Conservation (phyloP, 768 basidiomycete species). For the Erythrobasidium yunnanense region DNA sequence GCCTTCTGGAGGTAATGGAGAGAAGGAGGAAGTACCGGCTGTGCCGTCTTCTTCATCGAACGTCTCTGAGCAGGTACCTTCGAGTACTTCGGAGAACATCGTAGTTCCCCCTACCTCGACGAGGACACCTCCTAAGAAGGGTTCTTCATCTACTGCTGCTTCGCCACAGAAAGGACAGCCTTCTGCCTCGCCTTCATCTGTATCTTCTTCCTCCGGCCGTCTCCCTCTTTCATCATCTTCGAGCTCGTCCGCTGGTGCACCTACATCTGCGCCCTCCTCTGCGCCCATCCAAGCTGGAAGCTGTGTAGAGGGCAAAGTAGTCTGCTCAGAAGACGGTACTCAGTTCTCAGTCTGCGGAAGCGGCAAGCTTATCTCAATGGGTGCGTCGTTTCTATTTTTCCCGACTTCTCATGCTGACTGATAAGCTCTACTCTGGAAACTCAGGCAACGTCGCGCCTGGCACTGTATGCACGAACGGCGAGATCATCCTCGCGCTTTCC, state of each 20-base stretch:
- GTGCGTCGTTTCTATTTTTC: background rate
- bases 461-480: constrained; percentile 3
- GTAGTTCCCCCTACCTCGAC: background rate
- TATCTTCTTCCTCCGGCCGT: background rate
- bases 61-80: background rate
- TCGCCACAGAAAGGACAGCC: background rate
- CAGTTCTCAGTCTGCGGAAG: background rate
- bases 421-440: background rate
- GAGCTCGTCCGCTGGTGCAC: background rate
- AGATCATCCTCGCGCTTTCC: background rate
- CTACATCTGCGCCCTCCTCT: too few relatives aligned
- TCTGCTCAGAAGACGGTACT: constrained; percentile 11
- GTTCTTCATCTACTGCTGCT: background rate
- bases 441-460: constrained; percentile 4
- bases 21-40: background rate
- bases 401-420: background rate
- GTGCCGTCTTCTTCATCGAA: background rate
- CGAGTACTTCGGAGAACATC: background rate
- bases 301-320: background rate
- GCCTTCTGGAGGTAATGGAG: background rate
- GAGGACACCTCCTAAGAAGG: background rate
- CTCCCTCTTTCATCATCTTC: background rate
- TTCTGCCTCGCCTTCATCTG: background rate
- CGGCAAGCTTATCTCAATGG: background rate
- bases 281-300: background rate